Percentiles rank a stretch among this genome's conserved stretches.
phyloP scores from a whole-genome alignment of 805 yeast species.

The Saccharomycopsis sp. region DNA sequence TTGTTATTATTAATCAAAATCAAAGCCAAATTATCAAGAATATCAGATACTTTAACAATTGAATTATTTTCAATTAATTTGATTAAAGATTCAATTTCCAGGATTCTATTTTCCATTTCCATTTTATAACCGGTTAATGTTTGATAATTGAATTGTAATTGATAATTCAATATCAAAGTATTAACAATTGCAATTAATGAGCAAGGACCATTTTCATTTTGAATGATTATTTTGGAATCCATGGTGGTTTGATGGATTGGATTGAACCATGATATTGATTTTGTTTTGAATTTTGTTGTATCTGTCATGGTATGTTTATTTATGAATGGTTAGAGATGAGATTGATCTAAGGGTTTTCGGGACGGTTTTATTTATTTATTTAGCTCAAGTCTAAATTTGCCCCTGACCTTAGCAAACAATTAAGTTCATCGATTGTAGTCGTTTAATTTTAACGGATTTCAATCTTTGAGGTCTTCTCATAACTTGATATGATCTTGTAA shows the following conservation, averaged over 20 bases:
- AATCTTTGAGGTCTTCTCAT: too few relatives aligned
- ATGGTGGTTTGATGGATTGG: neutral
- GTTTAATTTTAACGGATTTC: too few relatives aligned
- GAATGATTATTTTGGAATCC: constrained; percentile 29
- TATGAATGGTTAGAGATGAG: too few relatives aligned
- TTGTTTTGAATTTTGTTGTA: constrained; percentile 8
- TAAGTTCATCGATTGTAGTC: too few relatives aligned
- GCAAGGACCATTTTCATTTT: constrained; percentile 37
- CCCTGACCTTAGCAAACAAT: too few relatives aligned
- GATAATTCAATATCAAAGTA: constrained; percentile 28
- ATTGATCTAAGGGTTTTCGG: too few relatives aligned
- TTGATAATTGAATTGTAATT: constrained; percentile 13
- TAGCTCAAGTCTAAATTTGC: too few relatives aligned
- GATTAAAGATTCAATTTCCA: neutral
- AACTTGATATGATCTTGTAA: too few relatives aligned
- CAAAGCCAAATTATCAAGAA: neutral
- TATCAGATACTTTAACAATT: neutral
- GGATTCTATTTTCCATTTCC: neutral
- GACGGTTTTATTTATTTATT: too few relatives aligned
- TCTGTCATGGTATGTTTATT: too few relatives aligned
- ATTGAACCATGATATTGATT: constrained; percentile 14
- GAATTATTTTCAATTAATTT: neutral
- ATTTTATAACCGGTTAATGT: too few relatives aligned
- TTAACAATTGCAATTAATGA: constrained; percentile 36
- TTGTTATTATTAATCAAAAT: neutral